These are phyloP conservation scores for Chalciporus chontae DNA, from an alignment of 768 basidiomycete genomes.

Conservation along the genomic window DNA sequence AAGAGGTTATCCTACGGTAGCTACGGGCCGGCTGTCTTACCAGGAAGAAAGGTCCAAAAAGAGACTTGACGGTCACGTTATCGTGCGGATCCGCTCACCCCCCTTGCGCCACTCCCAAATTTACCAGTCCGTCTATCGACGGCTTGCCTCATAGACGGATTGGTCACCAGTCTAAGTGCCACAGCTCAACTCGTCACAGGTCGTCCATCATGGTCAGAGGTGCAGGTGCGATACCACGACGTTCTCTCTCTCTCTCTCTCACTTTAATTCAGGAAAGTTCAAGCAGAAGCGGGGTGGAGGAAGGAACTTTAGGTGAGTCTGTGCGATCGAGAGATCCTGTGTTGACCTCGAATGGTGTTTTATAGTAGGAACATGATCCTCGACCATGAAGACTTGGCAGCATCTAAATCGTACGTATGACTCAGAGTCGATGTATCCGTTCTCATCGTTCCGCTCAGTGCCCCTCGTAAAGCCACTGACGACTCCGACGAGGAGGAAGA, in stretches of 20 bases:
- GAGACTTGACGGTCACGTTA: no score
- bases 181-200: background rate
- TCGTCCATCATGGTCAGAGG: slow-evolving; percentile 31
- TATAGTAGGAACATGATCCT: slow-evolving; percentile 56
- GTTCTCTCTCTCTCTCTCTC: background rate
- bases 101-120: no score
- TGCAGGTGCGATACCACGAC: slow-evolving; percentile 15
- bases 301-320: slow-evolving; percentile 68
- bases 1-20: no score
- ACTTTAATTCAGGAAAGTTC: slow-evolving; percentile 55
- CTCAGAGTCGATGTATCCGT: slow-evolving; percentile 5
- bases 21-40: no score
- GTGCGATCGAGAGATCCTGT: slow-evolving; percentile 5
- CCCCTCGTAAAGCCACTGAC: slow-evolving; percentile 34
- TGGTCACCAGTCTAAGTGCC: no score
- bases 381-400: slow-evolving; percentile 55
- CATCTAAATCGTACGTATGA: slow-evolving; percentile 41
- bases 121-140: no score
- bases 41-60: no score
- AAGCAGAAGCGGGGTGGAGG: slow-evolving; percentile 89
- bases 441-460: slow-evolving; percentile 8
- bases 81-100: no score
- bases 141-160: no score
- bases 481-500: slow-evolving; percentile 41
- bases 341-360: background rate